These are phyloP conservation scores for Alternaria dauci DNA, from an alignment of 2,329 filamentous ascomycete species.

Conservation along the genomic window DNA sequence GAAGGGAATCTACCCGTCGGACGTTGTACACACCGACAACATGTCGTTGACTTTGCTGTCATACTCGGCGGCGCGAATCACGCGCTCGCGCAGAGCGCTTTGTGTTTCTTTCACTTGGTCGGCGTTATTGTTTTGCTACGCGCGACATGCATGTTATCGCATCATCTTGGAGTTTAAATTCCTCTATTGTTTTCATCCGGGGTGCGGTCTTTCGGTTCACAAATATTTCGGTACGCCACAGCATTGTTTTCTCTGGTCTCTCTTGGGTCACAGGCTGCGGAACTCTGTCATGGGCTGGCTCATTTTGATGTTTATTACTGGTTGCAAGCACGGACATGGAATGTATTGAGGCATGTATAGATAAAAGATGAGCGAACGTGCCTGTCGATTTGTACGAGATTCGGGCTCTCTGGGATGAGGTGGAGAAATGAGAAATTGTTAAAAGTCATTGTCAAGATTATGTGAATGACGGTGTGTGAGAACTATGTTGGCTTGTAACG, in stretches of 20 bases:
- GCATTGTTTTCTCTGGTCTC: slow-evolving; percentile 13
- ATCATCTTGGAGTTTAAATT: slow-evolving; percentile 27
- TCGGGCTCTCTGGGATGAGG: slow-evolving; percentile 9
- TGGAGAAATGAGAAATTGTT: slow-evolving; percentile 18
- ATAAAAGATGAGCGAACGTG: slow-evolving; percentile 14
- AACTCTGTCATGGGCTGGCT: slow-evolving; percentile 19
- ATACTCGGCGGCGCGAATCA: slow-evolving; percentile 13
- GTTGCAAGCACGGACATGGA: background rate
- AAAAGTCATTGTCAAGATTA: background rate
- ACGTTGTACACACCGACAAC: background rate
- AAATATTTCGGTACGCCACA: slow-evolving; percentile 20
- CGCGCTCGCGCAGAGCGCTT: slow-evolving; percentile 14
- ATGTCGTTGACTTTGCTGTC: slow-evolving; percentile 13
- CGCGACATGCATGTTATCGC: slow-evolving; percentile 22
- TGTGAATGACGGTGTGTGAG: background rate
- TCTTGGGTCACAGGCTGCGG: slow-evolving; percentile 12
- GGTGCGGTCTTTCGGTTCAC: slow-evolving; percentile 7
- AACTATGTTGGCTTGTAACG: background rate
- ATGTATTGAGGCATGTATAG: slow-evolving; percentile 17
- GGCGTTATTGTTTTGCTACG: slow-evolving; percentile 17
- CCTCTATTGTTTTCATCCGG: slow-evolving; percentile 5
- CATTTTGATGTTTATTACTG: slow-evolving; percentile 21
- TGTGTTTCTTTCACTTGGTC: slow-evolving; percentile 9
- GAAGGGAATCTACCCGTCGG: background rate
- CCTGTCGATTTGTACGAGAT: background rate